phyloP scores from a whole-genome alignment of 352 stramenopile genomes.

The Globisporangium acanthophoron region DNA sequence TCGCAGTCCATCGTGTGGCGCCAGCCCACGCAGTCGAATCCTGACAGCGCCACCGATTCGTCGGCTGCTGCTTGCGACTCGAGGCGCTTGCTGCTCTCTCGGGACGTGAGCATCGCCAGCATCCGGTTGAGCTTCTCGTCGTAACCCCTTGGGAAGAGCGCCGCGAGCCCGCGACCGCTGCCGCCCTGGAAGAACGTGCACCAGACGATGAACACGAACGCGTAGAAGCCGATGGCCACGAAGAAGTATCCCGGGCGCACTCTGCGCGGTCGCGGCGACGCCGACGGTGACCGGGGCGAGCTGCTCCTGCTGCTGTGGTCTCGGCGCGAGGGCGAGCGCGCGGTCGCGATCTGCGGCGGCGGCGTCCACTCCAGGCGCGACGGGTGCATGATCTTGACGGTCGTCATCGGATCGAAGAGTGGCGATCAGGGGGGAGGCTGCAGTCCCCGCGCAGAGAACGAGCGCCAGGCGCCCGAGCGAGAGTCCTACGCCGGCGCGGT shows the following conservation, averaged over 20 bases:
- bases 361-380: conserved; percentile 4
- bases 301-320: not conserved
- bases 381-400: not conserved
- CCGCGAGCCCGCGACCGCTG: not conserved
- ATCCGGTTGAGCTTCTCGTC: conserved; percentile 16
- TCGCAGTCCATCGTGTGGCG: conserved; percentile 42
- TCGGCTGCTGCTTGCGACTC: not conserved
- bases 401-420: not conserved
- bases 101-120: conserved; percentile 7
- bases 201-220: conserved; percentile 15
- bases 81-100: not conserved
- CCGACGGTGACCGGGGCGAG: no score
- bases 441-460: no score
- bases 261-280: conserved; percentile 1
- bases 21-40: conserved; percentile 39
- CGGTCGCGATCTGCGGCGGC: not conserved
- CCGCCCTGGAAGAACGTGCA: conserved; percentile 8
- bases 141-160: conserved; percentile 12
- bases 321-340: not conserved
- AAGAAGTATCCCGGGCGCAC: conserved; percentile 10
- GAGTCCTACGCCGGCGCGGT: no score
- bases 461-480: no score
- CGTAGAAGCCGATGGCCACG: conserved; percentile 15
- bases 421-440: no score
- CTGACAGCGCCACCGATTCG: not conserved